These are phyloP conservation scores for Pisolithus microcarpus DNA, from an alignment of 768 basidiomycete species.

Conservation along the genomic window DNA sequence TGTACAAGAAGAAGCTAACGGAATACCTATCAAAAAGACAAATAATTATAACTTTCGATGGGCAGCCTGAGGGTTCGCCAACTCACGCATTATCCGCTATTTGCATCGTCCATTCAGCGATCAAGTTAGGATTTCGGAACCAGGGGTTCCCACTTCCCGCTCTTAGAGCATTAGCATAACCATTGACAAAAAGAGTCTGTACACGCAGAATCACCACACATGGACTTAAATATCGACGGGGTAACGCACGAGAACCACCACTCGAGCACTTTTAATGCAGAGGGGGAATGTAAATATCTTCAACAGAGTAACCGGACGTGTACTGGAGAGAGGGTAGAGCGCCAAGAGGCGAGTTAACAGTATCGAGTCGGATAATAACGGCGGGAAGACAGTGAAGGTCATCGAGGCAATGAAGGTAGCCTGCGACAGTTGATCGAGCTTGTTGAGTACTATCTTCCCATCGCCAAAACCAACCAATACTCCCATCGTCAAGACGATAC, in stretches of 20 bases:
- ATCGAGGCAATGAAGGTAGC: slow-evolving; percentile 15
- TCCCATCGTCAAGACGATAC: slow-evolving; percentile 21
- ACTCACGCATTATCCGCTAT: slow-evolving; percentile 30
- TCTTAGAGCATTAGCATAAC: neutral
- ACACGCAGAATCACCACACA: neutral
- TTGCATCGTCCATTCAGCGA: slow-evolving; percentile 28
- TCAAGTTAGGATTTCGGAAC: slow-evolving; percentile 9
- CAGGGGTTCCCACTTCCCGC: neutral
- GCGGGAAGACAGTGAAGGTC: slow-evolving; percentile 21
- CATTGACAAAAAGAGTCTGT: slow-evolving; percentile 3
- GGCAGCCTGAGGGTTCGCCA: too few species aligned
- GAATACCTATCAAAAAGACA: slow-evolving; percentile 13
- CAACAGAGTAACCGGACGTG: slow-evolving; percentile 8
- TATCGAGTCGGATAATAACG: slow-evolving; percentile 31
- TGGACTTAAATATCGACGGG: neutral
- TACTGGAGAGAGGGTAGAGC: slow-evolving; percentile 24
- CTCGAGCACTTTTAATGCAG: slow-evolving; percentile 25
- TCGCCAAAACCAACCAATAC: slow-evolving; percentile 12
- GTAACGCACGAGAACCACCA: slow-evolving; percentile 13
- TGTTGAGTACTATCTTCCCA: slow-evolving; percentile 6
- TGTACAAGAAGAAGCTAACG: slow-evolving; percentile 23
- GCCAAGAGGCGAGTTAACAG: slow-evolving; percentile 31
- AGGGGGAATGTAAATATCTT: slow-evolving; percentile 24
- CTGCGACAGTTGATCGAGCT: slow-evolving; percentile 10
- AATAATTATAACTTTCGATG: neutral